phyloP scores from a whole-genome alignment of 2,329 filamentous ascomycete species.

The Ploettnerulaceae sp. region DNA sequence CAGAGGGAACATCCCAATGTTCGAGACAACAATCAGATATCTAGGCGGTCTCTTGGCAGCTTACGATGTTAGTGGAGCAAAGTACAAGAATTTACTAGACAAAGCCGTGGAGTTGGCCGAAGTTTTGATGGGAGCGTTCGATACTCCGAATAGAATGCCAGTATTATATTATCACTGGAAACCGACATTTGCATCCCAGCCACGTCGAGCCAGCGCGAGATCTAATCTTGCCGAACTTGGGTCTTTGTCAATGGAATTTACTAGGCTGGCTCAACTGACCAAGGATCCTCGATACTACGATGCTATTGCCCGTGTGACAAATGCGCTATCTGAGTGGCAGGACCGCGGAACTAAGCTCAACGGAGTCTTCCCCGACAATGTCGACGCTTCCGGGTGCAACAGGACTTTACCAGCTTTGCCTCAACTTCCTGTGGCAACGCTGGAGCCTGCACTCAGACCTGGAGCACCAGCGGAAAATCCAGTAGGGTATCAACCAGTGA shows the following conservation, averaged over 20 bases:
- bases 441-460: constrained; percentile 5
- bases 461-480: constrained; percentile 19
- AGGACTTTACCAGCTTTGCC: constrained; percentile 16
- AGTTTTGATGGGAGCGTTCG: constrained; percentile 67
- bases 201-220: constrained; percentile 53
- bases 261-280: constrained; percentile 80
- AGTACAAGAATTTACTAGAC: constrained; percentile 60
- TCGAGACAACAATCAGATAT: constrained; percentile 89
- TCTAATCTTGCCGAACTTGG: constrained; percentile 55
- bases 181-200: constrained; percentile 57
- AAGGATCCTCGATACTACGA: constrained; percentile 81
- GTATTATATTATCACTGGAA: constrained; percentile 75
- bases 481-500: constrained; percentile 31
- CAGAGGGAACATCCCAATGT: constrained; percentile 72
- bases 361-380: constrained; percentile 72
- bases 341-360: constrained; percentile 61
- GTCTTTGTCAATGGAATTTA: constrained; percentile 83
- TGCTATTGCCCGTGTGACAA: constrained; percentile 78
- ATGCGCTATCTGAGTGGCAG: constrained; percentile 73
- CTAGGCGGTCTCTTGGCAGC: constrained; percentile 80
- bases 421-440: constrained; percentile 11
- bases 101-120: constrained; percentile 71
- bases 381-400: constrained; percentile 80
- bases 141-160: constrained; percentile 92
- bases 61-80: constrained; percentile 75